Conservation (phyloP, 495 filamentous ascomycete species). For the Hypoxylon fragiforme region DNA sequence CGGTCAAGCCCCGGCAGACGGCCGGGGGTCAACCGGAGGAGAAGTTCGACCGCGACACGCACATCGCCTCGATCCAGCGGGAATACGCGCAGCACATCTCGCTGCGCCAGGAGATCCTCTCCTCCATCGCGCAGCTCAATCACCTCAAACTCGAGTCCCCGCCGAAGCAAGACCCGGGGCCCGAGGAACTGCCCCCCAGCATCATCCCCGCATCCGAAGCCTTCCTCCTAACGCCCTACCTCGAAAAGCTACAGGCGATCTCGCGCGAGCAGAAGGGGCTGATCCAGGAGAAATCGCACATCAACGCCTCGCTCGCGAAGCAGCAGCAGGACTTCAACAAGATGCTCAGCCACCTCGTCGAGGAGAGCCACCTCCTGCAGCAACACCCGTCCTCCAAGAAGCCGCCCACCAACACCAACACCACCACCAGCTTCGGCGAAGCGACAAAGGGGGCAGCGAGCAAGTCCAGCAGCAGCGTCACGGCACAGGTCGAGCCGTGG, state of each 20-base stretch:
- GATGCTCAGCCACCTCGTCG: slow-evolving; percentile 60
- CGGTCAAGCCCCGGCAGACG: slow-evolving; percentile 41
- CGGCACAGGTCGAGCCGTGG: slow-evolving; percentile 50
- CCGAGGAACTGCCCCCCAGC: slow-evolving; percentile 34
- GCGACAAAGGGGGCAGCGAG: slow-evolving; percentile 31
- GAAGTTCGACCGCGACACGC: slow-evolving; percentile 48
- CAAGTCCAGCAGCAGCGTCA: slow-evolving; percentile 42
- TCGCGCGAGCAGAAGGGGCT: slow-evolving; percentile 63
- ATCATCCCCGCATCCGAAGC: slow-evolving; percentile 37
- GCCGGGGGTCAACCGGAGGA: no score
- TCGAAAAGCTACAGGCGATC: slow-evolving; percentile 58
- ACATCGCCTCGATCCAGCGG: slow-evolving; percentile 50
- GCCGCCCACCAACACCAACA: slow-evolving; percentile 27
- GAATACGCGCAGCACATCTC: slow-evolving; percentile 54
- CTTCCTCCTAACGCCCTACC: slow-evolving; percentile 57
- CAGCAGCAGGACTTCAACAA: slow-evolving; percentile 62
- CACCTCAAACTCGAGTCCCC: slow-evolving; percentile 19
- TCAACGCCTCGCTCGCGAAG: slow-evolving; percentile 59
- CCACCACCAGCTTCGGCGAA: slow-evolving; percentile 28
- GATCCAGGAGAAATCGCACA: slow-evolving; percentile 65
- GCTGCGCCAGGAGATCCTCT: slow-evolving; percentile 49
- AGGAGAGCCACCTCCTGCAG: slow-evolving; percentile 71
- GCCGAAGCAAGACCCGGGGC: slow-evolving; percentile 20
- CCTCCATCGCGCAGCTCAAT: slow-evolving; percentile 28
- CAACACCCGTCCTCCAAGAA: slow-evolving; percentile 57